Base-by-base conservation (phyloP, 352 stramenopile genomes). In the Thalassiosira allenii region DNA sequence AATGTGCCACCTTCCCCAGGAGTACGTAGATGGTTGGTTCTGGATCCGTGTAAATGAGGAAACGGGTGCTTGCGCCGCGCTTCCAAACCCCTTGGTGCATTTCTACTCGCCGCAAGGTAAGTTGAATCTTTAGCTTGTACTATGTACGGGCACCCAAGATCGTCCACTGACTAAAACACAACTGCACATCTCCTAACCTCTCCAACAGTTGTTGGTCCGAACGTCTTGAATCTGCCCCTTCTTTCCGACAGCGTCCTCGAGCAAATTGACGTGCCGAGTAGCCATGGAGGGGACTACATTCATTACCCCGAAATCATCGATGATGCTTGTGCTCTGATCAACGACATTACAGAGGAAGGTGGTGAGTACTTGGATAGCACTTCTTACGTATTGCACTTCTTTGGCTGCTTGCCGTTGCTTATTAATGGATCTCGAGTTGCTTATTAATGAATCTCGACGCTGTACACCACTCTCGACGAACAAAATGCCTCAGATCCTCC, bases 311-410 rank as follows among this genome's bases (percentile, higher is more conserved):
- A 51, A 9, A 37, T 89, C 33, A 65, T 37, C 44, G 81, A 86
- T 61, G 17, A 32, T 23, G 32, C 79, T 12, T 90, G 83, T 59
- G 37, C 58, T 47, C 54, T 54, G 4, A 52, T 90, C 14, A 81
- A 70, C 65, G 83, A 81, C 70, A 47, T 90, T 1, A 81, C 61
- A 27, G 79, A 88, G 41, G 74, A 83, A 79, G 57, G 54, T n/a
- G n/a, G n/a, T n/a, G n/a, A n/a, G n/a, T n/a, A n/a, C n/a, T n/a
- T n/a, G n/a, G n/a, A n/a, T n/a, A n/a, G n/a, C n/a, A n/a, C n/a
- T n/a, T n/a, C n/a, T n/a, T n/a, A n/a, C n/a, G n/a, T n/a, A n/a
- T n/a, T n/a, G n/a, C n/a, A n/a, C n/a, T n/a, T n/a, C n/a, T n/a
- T n/a, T n/a, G n/a, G n/a, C n/a, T n/a, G n/a, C n/a, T n/a, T n/a